These are phyloP conservation scores for Sugiyamaella smithiae DNA, from an alignment of 805 yeast genomes.

Conservation along the genomic window DNA sequence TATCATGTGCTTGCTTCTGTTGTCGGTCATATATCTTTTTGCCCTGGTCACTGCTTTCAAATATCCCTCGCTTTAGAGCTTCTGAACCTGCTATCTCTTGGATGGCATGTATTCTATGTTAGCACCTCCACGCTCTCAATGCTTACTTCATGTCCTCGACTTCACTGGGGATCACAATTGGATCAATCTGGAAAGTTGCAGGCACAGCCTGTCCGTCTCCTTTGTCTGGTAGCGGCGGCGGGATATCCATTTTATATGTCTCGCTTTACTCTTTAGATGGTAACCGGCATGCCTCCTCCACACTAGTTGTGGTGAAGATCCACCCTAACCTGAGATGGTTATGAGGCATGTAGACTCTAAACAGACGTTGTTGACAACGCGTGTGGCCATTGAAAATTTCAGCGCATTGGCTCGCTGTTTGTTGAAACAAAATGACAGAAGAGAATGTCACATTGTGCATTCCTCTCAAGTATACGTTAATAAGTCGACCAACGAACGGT, in stretches of 20 bases:
- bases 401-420: too few species aligned
- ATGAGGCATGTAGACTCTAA: too few species aligned
- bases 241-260: constrained; percentile 6
- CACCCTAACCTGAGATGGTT: too few species aligned
- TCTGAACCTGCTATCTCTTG: constrained; percentile 23
- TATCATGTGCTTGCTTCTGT: constrained; percentile 28
- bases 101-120: constrained; percentile 23
- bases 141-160: constrained; percentile 19
- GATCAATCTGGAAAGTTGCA: neutral
- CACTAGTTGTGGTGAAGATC: too few species aligned
- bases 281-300: too few species aligned
- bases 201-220: constrained; percentile 8
- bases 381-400: too few species aligned
- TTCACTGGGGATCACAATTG: neutral
- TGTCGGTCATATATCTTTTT: constrained; percentile 28
- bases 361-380: too few species aligned
- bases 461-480: constrained; percentile 15
- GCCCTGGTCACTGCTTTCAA: constrained; percentile 26
- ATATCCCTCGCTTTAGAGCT: constrained; percentile 31
- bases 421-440: constrained; percentile 3
- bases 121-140: constrained; percentile 22
- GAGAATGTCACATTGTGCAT: constrained; percentile 11
- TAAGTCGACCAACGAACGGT: constrained; percentile 9
- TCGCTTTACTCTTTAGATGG: too few species aligned
- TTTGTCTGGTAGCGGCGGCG: constrained; percentile 7